Percentiles rank a stretch among this genome's conserved stretches.
These are phyloP conservation scores for Chaetomiaceae sp. DNA, from an alignment of 2,329 filamentous ascomycete species.

Conservation along the genomic window DNA sequence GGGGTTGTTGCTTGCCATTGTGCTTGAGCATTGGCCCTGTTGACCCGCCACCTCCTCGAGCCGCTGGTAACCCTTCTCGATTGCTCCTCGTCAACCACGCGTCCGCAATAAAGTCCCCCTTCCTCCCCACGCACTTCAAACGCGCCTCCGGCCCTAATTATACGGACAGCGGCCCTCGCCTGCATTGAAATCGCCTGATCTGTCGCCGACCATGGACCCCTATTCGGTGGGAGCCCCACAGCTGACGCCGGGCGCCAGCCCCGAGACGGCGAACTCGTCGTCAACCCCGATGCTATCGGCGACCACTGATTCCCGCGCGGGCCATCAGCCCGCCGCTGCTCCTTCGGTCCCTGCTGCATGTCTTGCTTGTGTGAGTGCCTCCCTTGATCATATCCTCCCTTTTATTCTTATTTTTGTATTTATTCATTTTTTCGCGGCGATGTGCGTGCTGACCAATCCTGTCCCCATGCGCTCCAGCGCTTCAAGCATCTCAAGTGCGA, in stretches of 20 bases:
- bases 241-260: conserved; percentile 25
- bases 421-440: conserved; percentile 8
- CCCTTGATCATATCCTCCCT: not conserved
- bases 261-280: conserved; percentile 27
- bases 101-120: no score
- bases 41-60: not conserved
- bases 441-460: conserved; percentile 12
- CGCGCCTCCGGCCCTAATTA: not conserved
- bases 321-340: conserved; percentile 15
- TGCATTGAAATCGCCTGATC: conserved; percentile 17
- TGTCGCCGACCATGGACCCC: conserved; percentile 27
- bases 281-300: conserved; percentile 21
- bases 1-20: not conserved
- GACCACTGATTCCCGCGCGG: conserved; percentile 22
- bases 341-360: conserved; percentile 46
- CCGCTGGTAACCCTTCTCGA: not conserved
- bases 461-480: conserved; percentile 37
- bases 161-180: not conserved
- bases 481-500: conserved; percentile 73
- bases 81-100: no score
- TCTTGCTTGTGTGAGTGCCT: conserved; percentile 50
- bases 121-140: not conserved
- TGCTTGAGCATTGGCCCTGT: not conserved
- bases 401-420: not conserved
- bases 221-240: conserved; percentile 26